Percentiles rank a stretch among this genome's conserved stretches.
These are phyloP conservation scores for Fraxinus baroniana DNA, from an alignment of 305 asterid species.

Conservation along the genomic window DNA sequence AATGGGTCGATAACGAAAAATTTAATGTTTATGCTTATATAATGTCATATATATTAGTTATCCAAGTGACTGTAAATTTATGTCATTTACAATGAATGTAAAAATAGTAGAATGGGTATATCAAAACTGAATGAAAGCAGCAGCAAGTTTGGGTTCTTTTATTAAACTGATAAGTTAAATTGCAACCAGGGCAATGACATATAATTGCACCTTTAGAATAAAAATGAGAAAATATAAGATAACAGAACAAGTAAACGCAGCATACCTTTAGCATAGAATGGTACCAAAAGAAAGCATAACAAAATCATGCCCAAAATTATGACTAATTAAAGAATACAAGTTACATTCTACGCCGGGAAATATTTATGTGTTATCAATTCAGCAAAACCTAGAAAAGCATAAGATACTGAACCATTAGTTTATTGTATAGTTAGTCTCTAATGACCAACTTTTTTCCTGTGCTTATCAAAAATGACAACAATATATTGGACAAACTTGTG, in stretches of 20 bases:
- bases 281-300: not conserved
- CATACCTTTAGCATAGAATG: not conserved
- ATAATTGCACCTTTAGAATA: not conserved
- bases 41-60: not conserved
- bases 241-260: not conserved
- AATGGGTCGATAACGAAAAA: not conserved
- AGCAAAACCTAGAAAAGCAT: not conserved
- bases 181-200: not conserved
- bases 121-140: not conserved
- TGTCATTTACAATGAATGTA: not conserved
- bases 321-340: not conserved
- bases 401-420: not conserved
- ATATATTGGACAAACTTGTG: not conserved
- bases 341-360: not conserved
- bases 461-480: slow-evolving; percentile 15
- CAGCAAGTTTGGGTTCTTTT: not conserved
- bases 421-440: not conserved
- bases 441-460: slow-evolving; percentile 13
- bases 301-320: not conserved
- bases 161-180: not conserved
- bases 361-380: not conserved
- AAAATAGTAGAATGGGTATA: not conserved
- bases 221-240: not conserved
- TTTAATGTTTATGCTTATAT: not conserved
- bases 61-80: not conserved